Percentiles rank a stretch among this genome's conserved stretches.
These are phyloP conservation scores for Pseudotulostoma volvatum DNA, from an alignment of 495 filamentous ascomycete species.

Conservation along the genomic window DNA sequence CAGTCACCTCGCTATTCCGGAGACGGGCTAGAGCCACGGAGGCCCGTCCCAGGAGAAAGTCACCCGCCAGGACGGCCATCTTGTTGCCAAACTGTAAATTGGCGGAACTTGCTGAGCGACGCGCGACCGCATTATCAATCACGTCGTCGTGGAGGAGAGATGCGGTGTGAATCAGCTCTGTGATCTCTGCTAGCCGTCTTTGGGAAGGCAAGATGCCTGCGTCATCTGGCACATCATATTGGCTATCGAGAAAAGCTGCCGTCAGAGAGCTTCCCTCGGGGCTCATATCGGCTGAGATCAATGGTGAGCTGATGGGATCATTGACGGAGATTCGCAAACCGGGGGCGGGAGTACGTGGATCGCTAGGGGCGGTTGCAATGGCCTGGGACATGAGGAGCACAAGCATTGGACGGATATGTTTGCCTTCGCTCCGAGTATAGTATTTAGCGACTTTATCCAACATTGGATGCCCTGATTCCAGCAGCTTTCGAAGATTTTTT, in stretches of 20 bases:
- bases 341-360: slow-evolving; percentile 20
- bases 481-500: slow-evolving; percentile 70
- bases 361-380: slow-evolving; percentile 62
- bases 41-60: slow-evolving; percentile 83
- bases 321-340: slow-evolving; percentile 38
- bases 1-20: slow-evolving; percentile 82
- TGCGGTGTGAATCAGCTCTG: slow-evolving; percentile 90
- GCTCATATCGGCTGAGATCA: slow-evolving; percentile 68
- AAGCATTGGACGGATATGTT: slow-evolving; percentile 86
- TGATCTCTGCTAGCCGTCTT: slow-evolving; percentile 83
- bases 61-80: slow-evolving; percentile 92
- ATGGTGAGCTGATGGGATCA: slow-evolving; percentile 54
- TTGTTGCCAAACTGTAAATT: slow-evolving; percentile 95
- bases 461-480: slow-evolving; percentile 84
- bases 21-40: slow-evolving; percentile 86
- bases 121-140: slow-evolving; percentile 75
- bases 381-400: slow-evolving; percentile 93
- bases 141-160: slow-evolving; percentile 97
- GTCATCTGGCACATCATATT: slow-evolving; percentile 34
- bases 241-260: slow-evolving; percentile 30
- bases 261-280: slow-evolving; percentile 44
- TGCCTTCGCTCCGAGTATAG: slow-evolving; percentile 92
- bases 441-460: slow-evolving; percentile 94
- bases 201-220: slow-evolving; percentile 84
- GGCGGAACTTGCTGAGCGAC: slow-evolving; percentile 69